phyloP scores from a whole-genome alignment of 2,329 filamentous ascomycete genomes.

The Colletotrichum graminicola region DNA sequence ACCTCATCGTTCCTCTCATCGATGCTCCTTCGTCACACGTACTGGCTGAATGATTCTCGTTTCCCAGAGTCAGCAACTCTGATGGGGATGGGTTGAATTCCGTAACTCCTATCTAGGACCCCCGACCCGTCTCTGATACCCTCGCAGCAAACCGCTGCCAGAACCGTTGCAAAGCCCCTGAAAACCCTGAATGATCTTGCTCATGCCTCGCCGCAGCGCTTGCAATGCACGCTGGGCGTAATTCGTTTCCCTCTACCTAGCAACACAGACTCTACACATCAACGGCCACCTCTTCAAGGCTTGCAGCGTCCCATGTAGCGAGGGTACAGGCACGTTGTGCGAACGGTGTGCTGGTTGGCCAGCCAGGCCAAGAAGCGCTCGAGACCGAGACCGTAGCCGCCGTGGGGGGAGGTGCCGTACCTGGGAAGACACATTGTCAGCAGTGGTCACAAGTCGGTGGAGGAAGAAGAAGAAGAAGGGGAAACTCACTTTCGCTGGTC shows the following conservation, averaged over 20 bases:
- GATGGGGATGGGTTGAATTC: conserved; percentile 30
- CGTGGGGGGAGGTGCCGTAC: conserved; percentile 92
- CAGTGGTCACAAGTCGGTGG: conserved; percentile 7
- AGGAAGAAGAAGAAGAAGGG: neutral
- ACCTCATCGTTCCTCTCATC: neutral
- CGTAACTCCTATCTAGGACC: conserved; percentile 39
- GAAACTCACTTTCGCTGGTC: conserved; percentile 89
- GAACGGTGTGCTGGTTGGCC: conserved; percentile 73
- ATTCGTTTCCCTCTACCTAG: neutral
- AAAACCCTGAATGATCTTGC: conserved; percentile 30
- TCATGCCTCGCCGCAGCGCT: conserved; percentile 29
- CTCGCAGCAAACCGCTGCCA: conserved; percentile 29
- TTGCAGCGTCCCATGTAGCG: conserved; percentile 86
- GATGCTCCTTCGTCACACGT: neutral
- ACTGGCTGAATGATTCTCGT: neutral
- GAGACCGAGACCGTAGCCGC: conserved; percentile 91
- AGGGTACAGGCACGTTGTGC: conserved; percentile 80
- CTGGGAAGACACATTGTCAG: conserved; percentile 55
- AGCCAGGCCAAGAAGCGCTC: conserved; percentile 80
- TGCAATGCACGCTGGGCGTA: conserved; percentile 15
- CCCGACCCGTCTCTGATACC: conserved; percentile 30
- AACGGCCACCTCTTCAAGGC: conserved; percentile 63
- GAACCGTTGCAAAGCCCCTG: conserved; percentile 36
- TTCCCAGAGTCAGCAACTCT: conserved; percentile 10
- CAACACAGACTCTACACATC: neutral